Base-by-base conservation (phyloP, 1,139 yeast species). In the Pichia terricola region DNA sequence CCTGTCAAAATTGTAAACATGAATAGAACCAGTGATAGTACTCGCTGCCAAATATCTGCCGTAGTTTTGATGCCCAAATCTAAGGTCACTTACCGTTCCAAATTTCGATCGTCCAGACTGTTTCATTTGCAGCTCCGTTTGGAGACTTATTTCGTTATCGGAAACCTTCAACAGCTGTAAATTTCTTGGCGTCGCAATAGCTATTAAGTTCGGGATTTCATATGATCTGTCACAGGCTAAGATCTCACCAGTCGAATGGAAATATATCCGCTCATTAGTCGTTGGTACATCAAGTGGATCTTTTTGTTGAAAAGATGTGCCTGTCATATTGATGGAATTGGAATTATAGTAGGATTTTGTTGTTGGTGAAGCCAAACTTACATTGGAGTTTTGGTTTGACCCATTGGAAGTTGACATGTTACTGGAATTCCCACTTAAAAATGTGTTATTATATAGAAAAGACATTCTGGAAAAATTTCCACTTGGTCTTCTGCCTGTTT, bases 111-210 rank as follows among this genome's bases (percentile, higher is more conserved):
- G 56, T 38, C 60, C 59, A 28, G 55, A 50, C 22, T 52, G 51
- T 16, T 59, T 61, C 8, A 63, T 49, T 2, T 61, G 47, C n/a
- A 68, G 45, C 36, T 68, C 72, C 31, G 60, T 60, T 16, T 59
- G 60, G 2, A 61, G 44, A 51, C 62, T 45, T 55, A 62, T 60
- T 60, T 75, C 60, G 35, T 43, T 50, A 30, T 59, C 57, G 42
- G 68, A 66, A 16, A 77, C 58, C 36, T 69, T 68, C 39, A 78
- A 57, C 6, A 78, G 53, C 51, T 74, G 77, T 41, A 79, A 62
- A 49, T 72, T 67, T 53, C 77, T 77, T 50, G 78, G 73, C 1
- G 85, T 83, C 2, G 83, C 83, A 8, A 78, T 61, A 0, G 76
- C 75, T 25, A 76, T 72, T 47, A 72, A 67, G 49, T 72, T 68